Evolutionary conservation across 345 rosid genomes (phyloP), one percentile per base, ranked within the genome.

Genomic region (Sisymbrium altissimum): DNA sequence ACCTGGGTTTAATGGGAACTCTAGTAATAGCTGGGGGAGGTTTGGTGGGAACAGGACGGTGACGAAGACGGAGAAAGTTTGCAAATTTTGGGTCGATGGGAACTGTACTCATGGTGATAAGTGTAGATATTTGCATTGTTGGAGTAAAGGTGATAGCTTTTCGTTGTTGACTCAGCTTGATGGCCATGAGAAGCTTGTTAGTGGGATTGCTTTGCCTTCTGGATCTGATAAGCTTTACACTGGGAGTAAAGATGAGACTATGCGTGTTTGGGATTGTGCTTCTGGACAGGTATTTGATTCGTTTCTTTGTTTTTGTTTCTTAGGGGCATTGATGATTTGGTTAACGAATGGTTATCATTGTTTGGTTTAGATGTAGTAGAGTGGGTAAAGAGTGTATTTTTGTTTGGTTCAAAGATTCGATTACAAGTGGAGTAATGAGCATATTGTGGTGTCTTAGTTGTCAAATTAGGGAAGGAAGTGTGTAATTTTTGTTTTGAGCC

Each of bases 201-300:
- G 82, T 75, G 98, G 92, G 69, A 92, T 96, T 73, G 90, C 96
- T 7, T 66, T 90, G 74, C 97, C 99, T 32, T 75, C 91, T 7
- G 97, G 89, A 5, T 90, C 92, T 6, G 90, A 89, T 84, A 90
- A 88, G 83, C 97, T 96, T 79, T 95, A 87, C 71, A 85, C 99
- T 0, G 97, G 94, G 36, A 86, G 97, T 76, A 83, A 88, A 80
- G 98, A 96, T 74, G 96, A 85, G 77, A 84, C 97, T 13, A 83
- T 90, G 25, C 84, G 98, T 68, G 81, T 84, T 53, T 96, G 99
- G 99, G 96, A 96, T 84, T 90, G 96, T 56, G 87, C 86, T 39
- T 87, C 99, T 64, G 98, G 99, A 60, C 92, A 90, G 99, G 99
- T 95, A 71, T 23, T 70, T 63, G 63, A 56, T 62, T 69, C 18